Evolutionary conservation across 1,284 basidiomycete species (phyloP).

Genomic region (Ceratobasidium sp.): DNA sequence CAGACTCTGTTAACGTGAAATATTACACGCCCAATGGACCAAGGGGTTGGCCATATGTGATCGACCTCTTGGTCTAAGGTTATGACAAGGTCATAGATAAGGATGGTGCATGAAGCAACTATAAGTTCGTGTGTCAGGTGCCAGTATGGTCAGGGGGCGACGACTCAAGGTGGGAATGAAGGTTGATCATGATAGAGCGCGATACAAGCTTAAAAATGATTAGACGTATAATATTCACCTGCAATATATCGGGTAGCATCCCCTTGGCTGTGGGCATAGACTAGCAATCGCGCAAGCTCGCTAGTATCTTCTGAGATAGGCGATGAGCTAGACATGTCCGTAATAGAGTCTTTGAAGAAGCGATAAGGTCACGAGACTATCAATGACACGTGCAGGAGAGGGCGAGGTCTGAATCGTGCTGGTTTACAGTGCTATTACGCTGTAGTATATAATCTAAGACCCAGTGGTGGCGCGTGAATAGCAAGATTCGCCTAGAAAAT

Average conservation of each 20-base stretch:
- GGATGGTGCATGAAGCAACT: background rate
- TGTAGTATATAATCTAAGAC: no score
- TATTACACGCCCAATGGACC: background rate
- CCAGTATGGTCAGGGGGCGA: background rate
- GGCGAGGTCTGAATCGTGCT: background rate
- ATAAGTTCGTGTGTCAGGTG: background rate
- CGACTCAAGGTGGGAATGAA: background rate
- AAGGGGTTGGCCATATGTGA: background rate
- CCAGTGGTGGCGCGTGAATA: no score
- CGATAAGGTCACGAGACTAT: background rate
- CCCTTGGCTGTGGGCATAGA: conserved; percentile 6
- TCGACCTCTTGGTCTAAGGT: background rate
- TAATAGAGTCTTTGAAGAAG: no score
- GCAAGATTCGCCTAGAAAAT: no score
- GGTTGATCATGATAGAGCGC: background rate
- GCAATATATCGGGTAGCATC: conserved; percentile 4
- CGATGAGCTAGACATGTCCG: background rate
- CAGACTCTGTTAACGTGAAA: background rate
- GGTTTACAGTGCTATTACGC: no score
- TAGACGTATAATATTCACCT: background rate
- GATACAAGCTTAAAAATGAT: background rate
- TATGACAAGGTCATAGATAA: background rate
- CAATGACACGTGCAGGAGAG: background rate
- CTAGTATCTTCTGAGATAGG: background rate
- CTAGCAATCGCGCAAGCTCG: background rate